Conservation (phyloP, 495 filamentous ascomycete species). For the Parmelia sp. region DNA sequence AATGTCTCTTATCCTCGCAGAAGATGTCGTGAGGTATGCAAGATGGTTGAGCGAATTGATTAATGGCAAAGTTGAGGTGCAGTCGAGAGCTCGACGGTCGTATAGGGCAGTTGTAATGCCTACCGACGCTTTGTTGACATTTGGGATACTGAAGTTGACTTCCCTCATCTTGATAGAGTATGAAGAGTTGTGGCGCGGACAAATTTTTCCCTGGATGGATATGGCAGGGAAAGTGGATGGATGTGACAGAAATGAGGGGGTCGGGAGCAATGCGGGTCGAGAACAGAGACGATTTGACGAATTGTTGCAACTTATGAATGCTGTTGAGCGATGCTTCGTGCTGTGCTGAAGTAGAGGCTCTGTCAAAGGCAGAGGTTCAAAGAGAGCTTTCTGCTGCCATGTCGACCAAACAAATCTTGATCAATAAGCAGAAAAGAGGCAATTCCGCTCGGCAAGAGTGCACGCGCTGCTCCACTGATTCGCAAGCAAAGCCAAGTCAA, state of each 20-base stretch:
- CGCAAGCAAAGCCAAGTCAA: constrained; percentile 6
- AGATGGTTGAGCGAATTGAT: constrained; percentile 99
- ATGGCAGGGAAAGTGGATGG: neutral
- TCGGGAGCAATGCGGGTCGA: constrained; percentile 1
- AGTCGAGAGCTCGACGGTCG: constrained; percentile 93
- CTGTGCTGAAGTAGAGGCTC: neutral
- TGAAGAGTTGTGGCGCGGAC: neutral
- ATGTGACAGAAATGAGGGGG: constrained; percentile 11
- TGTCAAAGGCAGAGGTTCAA: constrained; percentile 1
- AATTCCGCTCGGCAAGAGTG: constrained; percentile 1
- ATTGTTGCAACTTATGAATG: neutral
- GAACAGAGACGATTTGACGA: neutral
- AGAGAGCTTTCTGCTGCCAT: constrained; percentile 14
- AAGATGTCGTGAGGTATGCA: constrained; percentile 97
- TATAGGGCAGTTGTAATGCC: constrained; percentile 98
- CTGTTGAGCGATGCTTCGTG: constrained; percentile 4
- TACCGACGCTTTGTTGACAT: constrained; percentile 99
- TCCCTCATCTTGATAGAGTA: constrained; percentile 70
- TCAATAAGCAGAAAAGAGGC: constrained; percentile 18
- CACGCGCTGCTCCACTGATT: constrained; percentile 6
- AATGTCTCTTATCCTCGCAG: constrained; percentile 93
- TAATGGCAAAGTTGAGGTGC: constrained; percentile 91
- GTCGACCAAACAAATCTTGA: constrained; percentile 12
- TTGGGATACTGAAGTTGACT: constrained; percentile 99
- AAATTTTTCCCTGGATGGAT: neutral